A percentile compares a stretch with the other conserved stretches of the same genome.
Conservation (phyloP, 805 yeast genomes). For the Lipomyces orientalis region DNA sequence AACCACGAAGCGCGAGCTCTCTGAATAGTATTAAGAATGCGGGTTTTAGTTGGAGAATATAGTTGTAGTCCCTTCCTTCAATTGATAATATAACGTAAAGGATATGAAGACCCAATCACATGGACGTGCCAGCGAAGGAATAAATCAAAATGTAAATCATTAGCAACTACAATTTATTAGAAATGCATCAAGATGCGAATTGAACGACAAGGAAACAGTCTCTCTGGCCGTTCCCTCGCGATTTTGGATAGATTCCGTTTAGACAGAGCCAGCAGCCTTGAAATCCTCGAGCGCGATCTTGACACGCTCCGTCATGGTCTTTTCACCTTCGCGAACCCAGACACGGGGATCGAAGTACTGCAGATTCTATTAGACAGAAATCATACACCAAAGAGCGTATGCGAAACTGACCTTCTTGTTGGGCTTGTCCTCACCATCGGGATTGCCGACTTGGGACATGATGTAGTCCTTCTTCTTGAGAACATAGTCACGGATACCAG, state of each 20-base stretch:
- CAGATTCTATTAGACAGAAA: neutral
- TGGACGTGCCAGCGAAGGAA: neutral
- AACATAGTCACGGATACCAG: constrained; percentile 97
- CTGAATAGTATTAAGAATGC: no score
- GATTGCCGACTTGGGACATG: constrained; percentile 92
- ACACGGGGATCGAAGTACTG: constrained; percentile 98
- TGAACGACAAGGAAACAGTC: neutral
- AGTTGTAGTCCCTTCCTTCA: neutral
- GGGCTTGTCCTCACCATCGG: constrained; percentile 98
- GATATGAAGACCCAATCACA: neutral
- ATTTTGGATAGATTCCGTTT: constrained; percentile 6
- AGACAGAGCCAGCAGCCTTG: constrained; percentile 51
- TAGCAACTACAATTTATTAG: neutral
- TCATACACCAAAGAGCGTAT: neutral
- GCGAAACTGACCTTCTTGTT: constrained; percentile 71
- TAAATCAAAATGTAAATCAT: neutral
- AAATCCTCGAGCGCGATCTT: constrained; percentile 81
- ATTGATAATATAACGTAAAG: no score
- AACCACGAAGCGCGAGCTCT: neutral
- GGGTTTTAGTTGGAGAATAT: neutral
- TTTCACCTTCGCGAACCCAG: constrained; percentile 99
- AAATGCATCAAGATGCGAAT: neutral
- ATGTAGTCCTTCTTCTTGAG: constrained; percentile 95
- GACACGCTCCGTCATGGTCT: constrained; percentile 91
- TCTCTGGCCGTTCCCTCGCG: neutral